These are phyloP conservation scores for Lecanicillium sp. DNA, from an alignment of 2,329 filamentous ascomycete genomes.

Conservation along the genomic window DNA sequence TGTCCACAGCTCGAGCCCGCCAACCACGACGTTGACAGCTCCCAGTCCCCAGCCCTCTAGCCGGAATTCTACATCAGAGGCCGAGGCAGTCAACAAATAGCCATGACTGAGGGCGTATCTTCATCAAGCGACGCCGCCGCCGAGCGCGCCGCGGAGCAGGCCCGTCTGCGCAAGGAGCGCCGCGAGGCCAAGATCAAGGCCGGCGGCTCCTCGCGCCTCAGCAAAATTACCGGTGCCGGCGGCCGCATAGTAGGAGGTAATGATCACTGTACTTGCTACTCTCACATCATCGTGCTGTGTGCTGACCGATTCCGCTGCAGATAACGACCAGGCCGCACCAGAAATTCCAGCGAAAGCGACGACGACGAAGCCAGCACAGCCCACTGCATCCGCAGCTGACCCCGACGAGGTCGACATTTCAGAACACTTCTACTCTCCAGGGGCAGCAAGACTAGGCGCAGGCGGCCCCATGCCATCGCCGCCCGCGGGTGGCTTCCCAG, in stretches of 20 bases:
- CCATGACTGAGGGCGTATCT: slow-evolving; percentile 35
- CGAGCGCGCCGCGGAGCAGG: slow-evolving; percentile 55
- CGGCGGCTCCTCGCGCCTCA: slow-evolving; percentile 62
- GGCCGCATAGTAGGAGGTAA: slow-evolving; percentile 31
- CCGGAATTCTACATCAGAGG: background rate
- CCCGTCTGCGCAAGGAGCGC: slow-evolving; percentile 70
- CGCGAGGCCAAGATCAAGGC: slow-evolving; percentile 73
- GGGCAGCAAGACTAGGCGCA: slow-evolving; percentile 23
- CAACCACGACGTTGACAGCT: too few species aligned
- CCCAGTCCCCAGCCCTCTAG: too few species aligned
- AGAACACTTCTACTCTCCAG: slow-evolving; percentile 61
- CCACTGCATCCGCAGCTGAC: slow-evolving; percentile 44
- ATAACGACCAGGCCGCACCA: slow-evolving; percentile 26
- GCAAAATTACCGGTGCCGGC: slow-evolving; percentile 68
- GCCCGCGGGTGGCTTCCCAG: slow-evolving; percentile 19
- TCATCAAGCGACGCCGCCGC: slow-evolving; percentile 40
- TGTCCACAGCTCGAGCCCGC: too few species aligned
- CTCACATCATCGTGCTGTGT: background rate
- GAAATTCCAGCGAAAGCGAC: slow-evolving; percentile 27
- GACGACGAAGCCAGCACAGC: slow-evolving; percentile 22
- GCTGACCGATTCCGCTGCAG: background rate
- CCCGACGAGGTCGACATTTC: slow-evolving; percentile 76
- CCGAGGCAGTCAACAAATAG: background rate
- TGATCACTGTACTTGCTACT: background rate
- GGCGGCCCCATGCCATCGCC: slow-evolving; percentile 28